phyloP scores from a whole-genome alignment of 352 stramenopile species.

The Phytophthora uliginosa region DNA sequence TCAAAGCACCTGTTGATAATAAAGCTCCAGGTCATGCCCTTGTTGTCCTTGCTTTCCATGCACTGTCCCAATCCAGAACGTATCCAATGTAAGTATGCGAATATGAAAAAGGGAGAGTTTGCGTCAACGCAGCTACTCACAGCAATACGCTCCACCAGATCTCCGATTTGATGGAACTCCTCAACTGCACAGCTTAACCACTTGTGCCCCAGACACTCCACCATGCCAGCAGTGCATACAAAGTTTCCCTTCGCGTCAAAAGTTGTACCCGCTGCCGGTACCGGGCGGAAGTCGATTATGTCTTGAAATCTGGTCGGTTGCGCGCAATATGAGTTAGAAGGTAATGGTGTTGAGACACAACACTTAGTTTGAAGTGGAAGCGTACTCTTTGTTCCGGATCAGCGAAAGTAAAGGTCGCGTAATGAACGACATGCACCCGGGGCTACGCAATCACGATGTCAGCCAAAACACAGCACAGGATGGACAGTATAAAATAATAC shows the following conservation, averaged over 20 bases:
- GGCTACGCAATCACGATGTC: constrained; percentile 39
- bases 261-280: constrained; percentile 75
- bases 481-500: constrained; percentile 1
- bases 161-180: constrained; percentile 68
- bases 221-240: constrained; percentile 69
- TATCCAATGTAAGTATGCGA: not conserved
- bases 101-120: constrained; percentile 8
- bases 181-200: constrained; percentile 85
- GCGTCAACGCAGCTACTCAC: constrained; percentile 37
- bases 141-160: constrained; percentile 71
- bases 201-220: constrained; percentile 83
- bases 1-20: constrained; percentile 78
- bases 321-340: not conserved
- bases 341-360: not conserved
- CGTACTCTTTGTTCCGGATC: constrained; percentile 65
- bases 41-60: constrained; percentile 84
- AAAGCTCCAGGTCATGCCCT: constrained; percentile 71
- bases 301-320: constrained; percentile 64
- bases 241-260: constrained; percentile 70
- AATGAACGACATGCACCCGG: constrained; percentile 82
- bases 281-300: constrained; percentile 76
- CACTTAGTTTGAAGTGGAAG: not conserved
- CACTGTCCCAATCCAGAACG: constrained; percentile 39
- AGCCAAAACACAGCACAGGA: constrained; percentile 1
- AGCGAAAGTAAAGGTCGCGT: constrained; percentile 70